These are phyloP conservation scores for Microbotryum scabiosae DNA, from an alignment of 1,284 basidiomycete species.

Conservation along the genomic window DNA sequence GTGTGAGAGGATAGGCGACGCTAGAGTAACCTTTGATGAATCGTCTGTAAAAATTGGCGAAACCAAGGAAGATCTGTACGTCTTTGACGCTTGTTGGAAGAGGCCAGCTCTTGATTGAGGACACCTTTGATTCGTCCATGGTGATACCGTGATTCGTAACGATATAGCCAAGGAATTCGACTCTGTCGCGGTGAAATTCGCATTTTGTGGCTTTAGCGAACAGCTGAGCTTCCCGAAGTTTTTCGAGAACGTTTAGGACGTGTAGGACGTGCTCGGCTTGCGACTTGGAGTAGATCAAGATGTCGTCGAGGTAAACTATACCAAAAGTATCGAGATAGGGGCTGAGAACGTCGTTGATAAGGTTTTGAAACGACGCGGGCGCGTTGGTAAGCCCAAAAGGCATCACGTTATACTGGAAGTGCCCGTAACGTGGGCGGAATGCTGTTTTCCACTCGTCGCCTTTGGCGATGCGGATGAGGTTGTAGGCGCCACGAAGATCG, in stretches of 20 bases:
- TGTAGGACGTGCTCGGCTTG: conserved; percentile 40
- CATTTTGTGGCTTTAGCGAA: conserved; percentile 10
- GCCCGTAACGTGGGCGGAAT: conserved; percentile 41
- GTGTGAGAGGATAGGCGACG: conserved; percentile 2
- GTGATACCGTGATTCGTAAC: conserved; percentile 38
- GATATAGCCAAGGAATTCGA: conserved; percentile 45
- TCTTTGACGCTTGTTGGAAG: conserved; percentile 23
- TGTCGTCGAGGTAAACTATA: conserved; percentile 38
- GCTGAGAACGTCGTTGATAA: conserved; percentile 36
- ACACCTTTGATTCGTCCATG: conserved; percentile 45
- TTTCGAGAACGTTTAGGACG: conserved; percentile 40
- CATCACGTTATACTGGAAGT: conserved; percentile 43
- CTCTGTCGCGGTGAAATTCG: conserved; percentile 20
- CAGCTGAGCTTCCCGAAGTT: conserved; percentile 32
- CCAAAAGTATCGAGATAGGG: conserved; percentile 33
- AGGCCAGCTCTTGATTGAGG: conserved; percentile 35
- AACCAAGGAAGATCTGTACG: conserved; percentile 29
- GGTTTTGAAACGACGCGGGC: conserved; percentile 40
- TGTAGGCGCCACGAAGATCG: conserved; percentile 36
- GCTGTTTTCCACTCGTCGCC: conserved; percentile 40
- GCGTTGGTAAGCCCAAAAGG: conserved; percentile 45
- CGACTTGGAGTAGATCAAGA: conserved; percentile 42
- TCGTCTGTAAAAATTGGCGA: conserved; percentile 31
- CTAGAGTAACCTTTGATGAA: too few species aligned
- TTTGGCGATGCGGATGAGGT: conserved; percentile 33